These are phyloP conservation scores for Kwoniella botswanensis DNA, from an alignment of 768 basidiomycete genomes.

Conservation along the genomic window DNA sequence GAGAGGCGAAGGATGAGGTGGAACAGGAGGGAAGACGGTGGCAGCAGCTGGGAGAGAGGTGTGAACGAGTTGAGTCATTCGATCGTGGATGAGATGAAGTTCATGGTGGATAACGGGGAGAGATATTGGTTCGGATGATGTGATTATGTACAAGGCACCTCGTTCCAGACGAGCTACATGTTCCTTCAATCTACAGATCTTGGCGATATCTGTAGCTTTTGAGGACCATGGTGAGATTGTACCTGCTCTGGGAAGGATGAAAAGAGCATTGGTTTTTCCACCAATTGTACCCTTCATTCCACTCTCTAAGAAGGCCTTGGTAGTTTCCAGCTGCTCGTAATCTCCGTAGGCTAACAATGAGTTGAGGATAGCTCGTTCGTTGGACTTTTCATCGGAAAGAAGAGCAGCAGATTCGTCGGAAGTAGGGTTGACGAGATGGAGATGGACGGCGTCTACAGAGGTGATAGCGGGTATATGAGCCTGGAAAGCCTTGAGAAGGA, in stretches of 20 bases:
- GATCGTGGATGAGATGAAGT: conserved; percentile 80
- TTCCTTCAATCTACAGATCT: conserved; percentile 76
- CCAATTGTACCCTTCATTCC: conserved; percentile 59
- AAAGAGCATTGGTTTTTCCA: conserved; percentile 61
- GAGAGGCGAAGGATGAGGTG: conserved; percentile 70
- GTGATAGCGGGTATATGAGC: conserved; percentile 63
- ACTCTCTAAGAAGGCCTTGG: conserved; percentile 42
- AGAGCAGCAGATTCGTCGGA: conserved; percentile 62
- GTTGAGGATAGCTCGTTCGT: conserved; percentile 66
- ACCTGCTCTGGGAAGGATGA: conserved; percentile 80
- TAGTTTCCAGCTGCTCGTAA: conserved; percentile 58
- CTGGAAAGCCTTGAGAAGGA: conserved; percentile 69
- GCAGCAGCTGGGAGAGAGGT: conserved; percentile 67
- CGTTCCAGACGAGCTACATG: conserved; percentile 84
- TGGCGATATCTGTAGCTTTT: conserved; percentile 95
- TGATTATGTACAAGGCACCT: conserved; percentile 73
- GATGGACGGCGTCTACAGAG: conserved; percentile 79
- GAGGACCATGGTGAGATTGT: conserved; percentile 99
- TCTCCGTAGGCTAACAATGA: conserved; percentile 85
- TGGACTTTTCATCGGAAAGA: conserved; percentile 62
- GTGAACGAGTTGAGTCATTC: conserved; percentile 89
- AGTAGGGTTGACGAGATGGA: conserved; percentile 79
- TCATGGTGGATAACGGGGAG: conserved; percentile 65
- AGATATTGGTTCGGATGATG: conserved; percentile 60
- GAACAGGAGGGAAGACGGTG: conserved; percentile 60